phyloP scores from a whole-genome alignment of 371 early-diverging fungal species.

The Modicella reniformis region DNA sequence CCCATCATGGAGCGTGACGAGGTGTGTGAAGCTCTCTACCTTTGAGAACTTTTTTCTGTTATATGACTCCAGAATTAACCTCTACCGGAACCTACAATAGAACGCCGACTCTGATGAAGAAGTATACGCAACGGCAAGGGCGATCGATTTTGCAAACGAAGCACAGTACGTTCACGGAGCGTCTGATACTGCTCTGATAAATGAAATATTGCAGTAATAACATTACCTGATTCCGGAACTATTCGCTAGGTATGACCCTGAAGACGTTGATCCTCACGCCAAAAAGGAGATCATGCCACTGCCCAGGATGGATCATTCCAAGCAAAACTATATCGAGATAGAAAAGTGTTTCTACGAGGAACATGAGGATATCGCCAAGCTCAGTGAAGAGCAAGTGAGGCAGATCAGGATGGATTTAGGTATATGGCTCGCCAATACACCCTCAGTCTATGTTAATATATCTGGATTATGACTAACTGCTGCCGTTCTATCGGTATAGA shows the following conservation, averaged over 20 bases:
- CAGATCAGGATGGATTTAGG: constrained; percentile 60
- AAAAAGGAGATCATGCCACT: constrained; percentile 75
- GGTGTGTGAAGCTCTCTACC: constrained; percentile 27
- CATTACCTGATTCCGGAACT: constrained; percentile 2
- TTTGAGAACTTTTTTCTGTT: neutral
- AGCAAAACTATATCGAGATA: constrained; percentile 77
- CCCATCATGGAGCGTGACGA: constrained; percentile 60
- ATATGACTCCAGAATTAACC: neutral
- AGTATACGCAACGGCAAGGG: constrained; percentile 86
- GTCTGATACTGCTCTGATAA: neutral
- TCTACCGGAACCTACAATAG: constrained; percentile 22
- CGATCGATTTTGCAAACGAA: constrained; percentile 65
- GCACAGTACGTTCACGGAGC: constrained; percentile 29
- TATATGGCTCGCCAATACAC: constrained; percentile 50
- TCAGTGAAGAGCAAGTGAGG: constrained; percentile 65
- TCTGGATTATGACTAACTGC: too few species aligned
- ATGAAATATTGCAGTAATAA: neutral
- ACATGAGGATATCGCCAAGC: constrained; percentile 74
- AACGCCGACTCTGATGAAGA: constrained; percentile 87
- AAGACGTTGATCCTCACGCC: constrained; percentile 46
- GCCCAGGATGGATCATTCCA: constrained; percentile 75
- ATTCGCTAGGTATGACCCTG: constrained; percentile 48
- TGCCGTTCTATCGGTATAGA: constrained; percentile 30
- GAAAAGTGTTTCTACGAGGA: constrained; percentile 88
- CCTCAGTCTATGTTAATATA: neutral